These are phyloP conservation scores for Nyssa sinensis DNA, from an alignment of 148 eudicot species.

Conservation along the genomic window DNA sequence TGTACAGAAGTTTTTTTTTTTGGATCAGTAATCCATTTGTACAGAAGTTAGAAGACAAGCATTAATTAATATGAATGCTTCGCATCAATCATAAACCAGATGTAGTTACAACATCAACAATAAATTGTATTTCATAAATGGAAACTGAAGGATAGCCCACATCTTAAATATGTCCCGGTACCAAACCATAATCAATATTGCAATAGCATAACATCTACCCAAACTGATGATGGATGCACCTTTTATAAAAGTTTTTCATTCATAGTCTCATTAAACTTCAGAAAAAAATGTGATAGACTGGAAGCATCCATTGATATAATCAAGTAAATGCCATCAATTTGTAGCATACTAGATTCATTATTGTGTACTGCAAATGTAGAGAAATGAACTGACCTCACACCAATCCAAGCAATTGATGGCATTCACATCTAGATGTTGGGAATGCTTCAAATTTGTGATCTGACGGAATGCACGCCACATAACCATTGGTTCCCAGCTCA, in stretches of 20 bases:
- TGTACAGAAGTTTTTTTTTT: no score
- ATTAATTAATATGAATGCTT: no score
- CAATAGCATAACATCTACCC: background rate
- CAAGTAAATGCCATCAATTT: background rate
- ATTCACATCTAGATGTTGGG: slow-evolving; percentile 35
- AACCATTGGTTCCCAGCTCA: slow-evolving; percentile 75
- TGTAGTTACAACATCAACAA: no score
- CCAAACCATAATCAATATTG: no score
- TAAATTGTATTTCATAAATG: no score
- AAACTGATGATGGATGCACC: no score
- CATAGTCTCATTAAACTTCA: background rate
- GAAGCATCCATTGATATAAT: background rate
- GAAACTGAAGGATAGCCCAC: no score
- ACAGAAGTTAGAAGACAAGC: no score
- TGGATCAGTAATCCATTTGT: no score
- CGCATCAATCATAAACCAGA: no score
- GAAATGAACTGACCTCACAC: slow-evolving; percentile 34
- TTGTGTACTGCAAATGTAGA: background rate
- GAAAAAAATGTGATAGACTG: background rate
- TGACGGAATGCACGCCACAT: slow-evolving; percentile 66
- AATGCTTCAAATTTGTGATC: slow-evolving; percentile 29
- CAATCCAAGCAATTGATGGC: no score
- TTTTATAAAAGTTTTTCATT: background rate
- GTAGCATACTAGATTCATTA: background rate
- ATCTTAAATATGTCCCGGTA: no score